These are phyloP conservation scores for Eremothecium sinecaudum DNA, from an alignment of 1,139 yeast species.

Conservation along the genomic window DNA sequence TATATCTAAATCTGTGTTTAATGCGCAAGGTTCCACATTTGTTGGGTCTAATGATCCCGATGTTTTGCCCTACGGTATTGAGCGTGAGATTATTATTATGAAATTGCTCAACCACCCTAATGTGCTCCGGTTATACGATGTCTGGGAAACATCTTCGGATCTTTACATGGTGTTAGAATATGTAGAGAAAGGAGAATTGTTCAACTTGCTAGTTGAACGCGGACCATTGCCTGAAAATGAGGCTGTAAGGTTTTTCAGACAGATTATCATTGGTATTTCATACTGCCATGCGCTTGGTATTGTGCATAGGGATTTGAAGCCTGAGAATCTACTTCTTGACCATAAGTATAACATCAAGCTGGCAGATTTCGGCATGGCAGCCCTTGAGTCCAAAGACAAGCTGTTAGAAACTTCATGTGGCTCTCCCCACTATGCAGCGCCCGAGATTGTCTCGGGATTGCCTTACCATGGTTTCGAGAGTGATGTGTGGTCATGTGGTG, in stretches of 20 bases:
- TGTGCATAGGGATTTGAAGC: conserved; percentile 91
- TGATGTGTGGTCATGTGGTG: conserved; percentile 98
- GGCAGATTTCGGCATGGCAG: conserved; percentile 99
- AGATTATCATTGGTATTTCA: conserved; percentile 82
- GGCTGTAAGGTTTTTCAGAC: conserved; percentile 84
- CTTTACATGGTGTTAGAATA: conserved; percentile 85
- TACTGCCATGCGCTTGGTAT: conserved; percentile 92
- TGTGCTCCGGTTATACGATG: conserved; percentile 92
- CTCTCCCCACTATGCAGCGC: conserved; percentile 97
- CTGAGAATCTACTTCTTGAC: conserved; percentile 84
- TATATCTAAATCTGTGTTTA: conserved; percentile 73
- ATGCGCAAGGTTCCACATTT: conserved; percentile 23
- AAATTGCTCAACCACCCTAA: conserved; percentile 87
- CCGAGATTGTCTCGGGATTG: conserved; percentile 91
- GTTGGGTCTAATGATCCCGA: conserved; percentile 41
- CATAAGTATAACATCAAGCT: conserved; percentile 82
- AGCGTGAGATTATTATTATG: conserved; percentile 88
- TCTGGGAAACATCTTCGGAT: conserved; percentile 96
- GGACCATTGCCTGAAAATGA: conserved; percentile 85
- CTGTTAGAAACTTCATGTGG: conserved; percentile 94
- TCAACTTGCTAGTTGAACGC: conserved; percentile 79
- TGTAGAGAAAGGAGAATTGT: conserved; percentile 94
- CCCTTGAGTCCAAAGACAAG: conserved; percentile 76
- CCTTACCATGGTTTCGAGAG: conserved; percentile 95
- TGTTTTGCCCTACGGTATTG: conserved; percentile 83